A percentile compares a stretch with the other conserved stretches of the same genome.
Evolutionary conservation across 768 basidiomycete species (phyloP).

Genomic region (Serpula lacrymans): DNA sequence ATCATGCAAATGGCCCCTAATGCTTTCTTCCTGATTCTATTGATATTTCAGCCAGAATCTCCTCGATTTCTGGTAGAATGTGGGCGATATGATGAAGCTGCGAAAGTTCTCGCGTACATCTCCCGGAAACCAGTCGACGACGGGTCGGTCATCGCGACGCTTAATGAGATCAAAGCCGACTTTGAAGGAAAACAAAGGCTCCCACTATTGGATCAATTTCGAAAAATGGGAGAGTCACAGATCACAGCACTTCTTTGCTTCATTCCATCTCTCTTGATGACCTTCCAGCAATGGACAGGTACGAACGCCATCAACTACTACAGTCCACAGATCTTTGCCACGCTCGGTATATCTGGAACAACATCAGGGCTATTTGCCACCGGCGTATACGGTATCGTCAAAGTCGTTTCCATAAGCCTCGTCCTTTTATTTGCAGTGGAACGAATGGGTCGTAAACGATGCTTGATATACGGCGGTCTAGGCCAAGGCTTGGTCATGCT

Average conservation of each 20-base stretch:
- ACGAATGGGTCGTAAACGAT: constrained; percentile 35
- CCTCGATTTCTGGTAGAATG: constrained; percentile 39
- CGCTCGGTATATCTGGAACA: constrained; percentile 31
- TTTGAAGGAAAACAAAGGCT: constrained; percentile 27
- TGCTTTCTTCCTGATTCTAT: constrained; percentile 30
- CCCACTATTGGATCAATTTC: constrained; percentile 23
- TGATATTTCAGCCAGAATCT: constrained; percentile 39
- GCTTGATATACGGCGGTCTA: constrained; percentile 34
- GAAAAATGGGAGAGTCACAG: constrained; percentile 31
- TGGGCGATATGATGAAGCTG: constrained; percentile 32
- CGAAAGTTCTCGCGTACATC: constrained; percentile 27
- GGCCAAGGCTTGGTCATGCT: constrained; percentile 34
- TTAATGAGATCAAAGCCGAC: constrained; percentile 34
- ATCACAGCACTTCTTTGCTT: constrained; percentile 26
- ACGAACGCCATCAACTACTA: constrained; percentile 43
- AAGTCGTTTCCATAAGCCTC: constrained; percentile 27
- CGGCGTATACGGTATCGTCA: constrained; percentile 40
- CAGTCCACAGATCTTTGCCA: constrained; percentile 32
- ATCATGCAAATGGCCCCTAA: constrained; percentile 39
- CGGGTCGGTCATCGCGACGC: constrained; percentile 24
- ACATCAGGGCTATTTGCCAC: constrained; percentile 35
- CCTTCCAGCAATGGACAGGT: constrained; percentile 39
- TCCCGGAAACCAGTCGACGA: constrained; percentile 20
- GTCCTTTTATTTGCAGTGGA: constrained; percentile 37
- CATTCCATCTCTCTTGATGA: constrained; percentile 30